Conservation (phyloP, 441 rosid species). For the Omphalea diandra region DNA sequence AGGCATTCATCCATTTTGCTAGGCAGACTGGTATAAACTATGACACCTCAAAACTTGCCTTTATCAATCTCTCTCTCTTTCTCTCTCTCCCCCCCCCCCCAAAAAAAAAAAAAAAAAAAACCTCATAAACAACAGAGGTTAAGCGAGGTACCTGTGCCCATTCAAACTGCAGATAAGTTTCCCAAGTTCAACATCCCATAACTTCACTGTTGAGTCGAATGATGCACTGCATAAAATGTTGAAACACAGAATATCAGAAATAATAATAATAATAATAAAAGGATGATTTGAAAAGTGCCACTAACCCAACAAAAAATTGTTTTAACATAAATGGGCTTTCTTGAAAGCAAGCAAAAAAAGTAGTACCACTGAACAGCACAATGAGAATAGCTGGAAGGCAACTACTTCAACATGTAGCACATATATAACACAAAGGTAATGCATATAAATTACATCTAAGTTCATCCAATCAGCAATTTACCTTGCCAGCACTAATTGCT, state of each 20-base stretch:
- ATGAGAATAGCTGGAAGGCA: not conserved
- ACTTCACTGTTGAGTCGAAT: conserved; percentile 93
- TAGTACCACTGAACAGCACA: not conserved
- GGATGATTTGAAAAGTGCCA: not conserved
- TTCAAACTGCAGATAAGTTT: conserved; percentile 82
- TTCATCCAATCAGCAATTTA: conserved; percentile 21
- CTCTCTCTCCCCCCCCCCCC: not conserved
- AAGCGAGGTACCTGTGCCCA: conserved; percentile 76
- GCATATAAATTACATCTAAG: not conserved
- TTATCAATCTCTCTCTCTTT: not conserved
- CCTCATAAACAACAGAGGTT: too few relatives aligned
- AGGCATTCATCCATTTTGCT: not conserved
- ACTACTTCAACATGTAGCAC: not conserved
- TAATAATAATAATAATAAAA: not conserved
- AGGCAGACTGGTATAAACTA: not conserved
- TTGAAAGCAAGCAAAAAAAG: not conserved
- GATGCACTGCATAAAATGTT: conserved; percentile 65
- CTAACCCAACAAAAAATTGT: not conserved
- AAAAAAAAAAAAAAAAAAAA: not conserved
- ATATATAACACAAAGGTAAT: not conserved
- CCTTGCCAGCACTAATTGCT: conserved; percentile 87
- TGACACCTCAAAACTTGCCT: not conserved
- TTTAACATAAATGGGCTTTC: not conserved
- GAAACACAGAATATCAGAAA: conserved; percentile 3
- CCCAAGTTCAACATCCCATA: conserved; percentile 94